These are phyloP conservation scores for Fusarium mangiferae DNA, from an alignment of 2,329 filamentous ascomycete genomes.

Conservation along the genomic window DNA sequence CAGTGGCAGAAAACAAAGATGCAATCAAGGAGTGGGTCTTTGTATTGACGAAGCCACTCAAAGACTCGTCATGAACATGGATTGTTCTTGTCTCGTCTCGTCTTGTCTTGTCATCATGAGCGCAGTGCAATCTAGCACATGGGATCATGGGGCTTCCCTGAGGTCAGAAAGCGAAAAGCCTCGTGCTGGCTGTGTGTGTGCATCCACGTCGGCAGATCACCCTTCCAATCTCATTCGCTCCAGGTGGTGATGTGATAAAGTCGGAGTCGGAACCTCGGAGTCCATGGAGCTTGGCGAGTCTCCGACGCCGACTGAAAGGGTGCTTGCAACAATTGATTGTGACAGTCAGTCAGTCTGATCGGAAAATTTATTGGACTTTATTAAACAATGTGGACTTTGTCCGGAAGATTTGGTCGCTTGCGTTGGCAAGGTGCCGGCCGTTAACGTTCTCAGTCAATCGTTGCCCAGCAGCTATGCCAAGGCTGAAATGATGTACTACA, in stretches of 20 bases:
- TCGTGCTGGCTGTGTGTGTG: constrained; percentile 4
- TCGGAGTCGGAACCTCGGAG: constrained; percentile 16
- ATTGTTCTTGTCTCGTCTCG: constrained; percentile 23
- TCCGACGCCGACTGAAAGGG: constrained; percentile 5
- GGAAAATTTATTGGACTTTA: constrained; percentile 2
- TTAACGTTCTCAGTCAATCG: constrained; percentile 25
- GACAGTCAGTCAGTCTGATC: not conserved
- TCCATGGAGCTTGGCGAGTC: constrained; percentile 10
- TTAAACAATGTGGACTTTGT: constrained; percentile 30
- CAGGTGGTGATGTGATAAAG: not conserved
- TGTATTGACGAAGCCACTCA: not conserved
- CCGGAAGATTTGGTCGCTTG: constrained; percentile 26
- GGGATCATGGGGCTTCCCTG: constrained; percentile 9
- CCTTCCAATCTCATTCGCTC: constrained; percentile 33
- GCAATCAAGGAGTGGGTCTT: constrained; percentile 3
- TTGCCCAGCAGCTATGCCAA: constrained; percentile 38
- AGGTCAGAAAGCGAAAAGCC: constrained; percentile 12
- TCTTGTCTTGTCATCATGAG: constrained; percentile 14
- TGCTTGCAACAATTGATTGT: constrained; percentile 9
- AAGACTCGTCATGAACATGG: constrained; percentile 4
- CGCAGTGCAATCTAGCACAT: constrained; percentile 4
- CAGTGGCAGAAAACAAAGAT: constrained; percentile 14
- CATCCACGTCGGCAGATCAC: constrained; percentile 30
- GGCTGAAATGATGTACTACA: constrained; percentile 20
- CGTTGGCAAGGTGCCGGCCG: constrained; percentile 35